phyloP scores from a whole-genome alignment of 1,284 basidiomycete genomes.

The Neonothopanus nambi region DNA sequence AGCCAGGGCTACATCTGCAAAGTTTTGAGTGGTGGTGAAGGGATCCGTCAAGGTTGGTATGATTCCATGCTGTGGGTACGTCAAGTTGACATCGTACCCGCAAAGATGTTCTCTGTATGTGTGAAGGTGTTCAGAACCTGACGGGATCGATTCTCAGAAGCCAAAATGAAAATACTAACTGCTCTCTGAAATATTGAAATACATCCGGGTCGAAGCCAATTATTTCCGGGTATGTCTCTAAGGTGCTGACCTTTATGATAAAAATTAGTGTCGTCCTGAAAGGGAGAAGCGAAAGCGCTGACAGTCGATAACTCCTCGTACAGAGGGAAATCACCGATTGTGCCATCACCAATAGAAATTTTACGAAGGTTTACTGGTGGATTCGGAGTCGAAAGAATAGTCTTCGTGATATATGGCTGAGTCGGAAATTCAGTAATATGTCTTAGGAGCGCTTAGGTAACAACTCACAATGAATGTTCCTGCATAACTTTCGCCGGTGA shows the following conservation, averaged over 20 bases:
- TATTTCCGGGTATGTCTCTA: constrained; percentile 73
- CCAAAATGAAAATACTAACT: constrained; percentile 51
- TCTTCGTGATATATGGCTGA: constrained; percentile 70
- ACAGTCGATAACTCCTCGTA: constrained; percentile 57
- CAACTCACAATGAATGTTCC: constrained; percentile 59
- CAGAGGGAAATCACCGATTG: constrained; percentile 47
- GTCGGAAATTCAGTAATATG: not conserved
- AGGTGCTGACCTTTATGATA: too few relatives aligned
- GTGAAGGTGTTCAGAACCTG: not conserved
- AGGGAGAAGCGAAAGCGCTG: constrained; percentile 21
- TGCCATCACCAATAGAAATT: constrained; percentile 70
- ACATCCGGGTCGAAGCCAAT: constrained; percentile 68
- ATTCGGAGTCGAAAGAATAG: constrained; percentile 57
- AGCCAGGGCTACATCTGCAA: too few relatives aligned
- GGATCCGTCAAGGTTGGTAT: not conserved
- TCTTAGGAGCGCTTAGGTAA: not conserved
- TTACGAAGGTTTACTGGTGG: constrained; percentile 66
- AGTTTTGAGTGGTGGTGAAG: constrained; percentile 1
- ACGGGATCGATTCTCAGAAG: too few relatives aligned
- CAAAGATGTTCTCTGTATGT: constrained; percentile 44
- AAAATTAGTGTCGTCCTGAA: not conserved
- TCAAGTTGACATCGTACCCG: constrained; percentile 49
- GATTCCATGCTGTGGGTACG: constrained; percentile 42
- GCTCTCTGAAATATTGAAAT: constrained; percentile 64
- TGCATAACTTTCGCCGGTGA: constrained; percentile 70